A percentile compares a stretch with the other conserved stretches of the same genome.
phyloP scores from a whole-genome alignment of 2,329 filamentous ascomycete genomes.

The Tolypocladium ovalisporum region DNA sequence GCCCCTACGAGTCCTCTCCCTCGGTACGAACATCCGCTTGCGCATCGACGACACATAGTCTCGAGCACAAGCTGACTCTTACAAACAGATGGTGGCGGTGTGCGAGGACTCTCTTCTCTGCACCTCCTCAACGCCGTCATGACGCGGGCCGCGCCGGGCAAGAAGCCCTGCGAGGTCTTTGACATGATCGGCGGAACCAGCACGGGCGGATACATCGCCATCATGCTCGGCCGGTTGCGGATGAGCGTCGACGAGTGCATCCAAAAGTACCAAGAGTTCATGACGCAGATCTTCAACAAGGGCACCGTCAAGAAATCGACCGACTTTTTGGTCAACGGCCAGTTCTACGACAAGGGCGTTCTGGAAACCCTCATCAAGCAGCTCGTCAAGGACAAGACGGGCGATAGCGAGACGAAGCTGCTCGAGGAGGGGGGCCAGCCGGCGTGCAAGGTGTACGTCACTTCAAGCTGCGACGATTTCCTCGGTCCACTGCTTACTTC shows the following conservation, averaged over 20 bases:
- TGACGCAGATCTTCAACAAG: slow-evolving; percentile 1
- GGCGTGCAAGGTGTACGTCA: background rate
- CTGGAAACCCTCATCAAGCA: slow-evolving; percentile 1
- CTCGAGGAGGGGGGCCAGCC: background rate
- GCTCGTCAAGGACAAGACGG: background rate
- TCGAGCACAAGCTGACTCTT: background rate
- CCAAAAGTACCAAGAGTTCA: slow-evolving; percentile 2
- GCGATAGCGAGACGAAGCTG: background rate
- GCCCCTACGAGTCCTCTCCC: background rate
- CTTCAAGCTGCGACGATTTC: background rate
- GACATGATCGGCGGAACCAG: slow-evolving; percentile 19
- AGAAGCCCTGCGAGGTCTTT: slow-evolving; percentile 16
- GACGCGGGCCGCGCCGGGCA: slow-evolving; percentile 5
- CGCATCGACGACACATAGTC: too few relatives aligned
- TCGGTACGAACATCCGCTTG: background rate
- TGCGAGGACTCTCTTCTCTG: slow-evolving; percentile 16
- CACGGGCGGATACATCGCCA: slow-evolving; percentile 24
- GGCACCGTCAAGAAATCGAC: background rate
- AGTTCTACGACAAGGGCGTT: background rate
- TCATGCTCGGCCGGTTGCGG: slow-evolving; percentile 25
- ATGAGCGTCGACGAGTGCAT: slow-evolving; percentile 4
- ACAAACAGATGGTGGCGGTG: slow-evolving; percentile 12
- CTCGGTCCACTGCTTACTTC: background rate
- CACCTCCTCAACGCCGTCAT: slow-evolving; percentile 16
- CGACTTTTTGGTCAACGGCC: background rate